Percentiles rank a stretch among this genome's conserved stretches.
Conservation (phyloP, 495 filamentous ascomycete species). For the Aspergillus nanangensis region DNA sequence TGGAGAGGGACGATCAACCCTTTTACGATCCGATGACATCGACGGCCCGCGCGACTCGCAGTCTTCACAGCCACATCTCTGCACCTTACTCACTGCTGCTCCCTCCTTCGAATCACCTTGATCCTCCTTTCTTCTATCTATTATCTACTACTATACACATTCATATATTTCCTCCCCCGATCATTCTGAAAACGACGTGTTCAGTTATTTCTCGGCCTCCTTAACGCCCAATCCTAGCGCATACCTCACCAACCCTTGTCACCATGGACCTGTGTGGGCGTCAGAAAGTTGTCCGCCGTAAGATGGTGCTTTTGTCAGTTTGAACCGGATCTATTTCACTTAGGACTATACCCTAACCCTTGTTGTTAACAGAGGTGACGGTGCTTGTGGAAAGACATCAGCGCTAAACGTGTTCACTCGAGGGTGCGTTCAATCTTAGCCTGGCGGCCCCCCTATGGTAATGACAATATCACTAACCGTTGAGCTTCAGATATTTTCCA, state of each 20-base stretch:
- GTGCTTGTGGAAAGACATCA: constrained; percentile 97
- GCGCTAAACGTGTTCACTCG: constrained; percentile 97
- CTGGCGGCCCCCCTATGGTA: constrained; percentile 9
- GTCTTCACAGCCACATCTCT: constrained; percentile 13
- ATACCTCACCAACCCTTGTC: constrained; percentile 5
- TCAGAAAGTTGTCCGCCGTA: constrained; percentile 84
- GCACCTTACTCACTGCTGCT: background rate
- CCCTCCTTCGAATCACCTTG: background rate
- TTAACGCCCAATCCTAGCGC: constrained; percentile 1
- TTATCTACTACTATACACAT: background rate
- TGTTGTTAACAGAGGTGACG: constrained; percentile 67
- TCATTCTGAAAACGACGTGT: too few species aligned
- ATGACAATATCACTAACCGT: constrained; percentile 16
- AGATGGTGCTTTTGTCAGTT: constrained; percentile 93
- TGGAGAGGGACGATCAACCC: constrained; percentile 20
- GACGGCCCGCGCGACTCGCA: constrained; percentile 30
- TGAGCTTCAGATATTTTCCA: constrained; percentile 73
- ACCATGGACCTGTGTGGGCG: constrained; percentile 53
- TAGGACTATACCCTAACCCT: constrained; percentile 10
- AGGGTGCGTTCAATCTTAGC: constrained; percentile 56
- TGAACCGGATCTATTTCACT: background rate
- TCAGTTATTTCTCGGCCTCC: background rate
- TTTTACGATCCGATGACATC: constrained; percentile 42
- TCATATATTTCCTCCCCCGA: too few species aligned
- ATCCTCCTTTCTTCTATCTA: background rate